Evolutionary conservation across 805 yeast species (phyloP).

Genomic region (Clavispora santaluciae): DNA sequence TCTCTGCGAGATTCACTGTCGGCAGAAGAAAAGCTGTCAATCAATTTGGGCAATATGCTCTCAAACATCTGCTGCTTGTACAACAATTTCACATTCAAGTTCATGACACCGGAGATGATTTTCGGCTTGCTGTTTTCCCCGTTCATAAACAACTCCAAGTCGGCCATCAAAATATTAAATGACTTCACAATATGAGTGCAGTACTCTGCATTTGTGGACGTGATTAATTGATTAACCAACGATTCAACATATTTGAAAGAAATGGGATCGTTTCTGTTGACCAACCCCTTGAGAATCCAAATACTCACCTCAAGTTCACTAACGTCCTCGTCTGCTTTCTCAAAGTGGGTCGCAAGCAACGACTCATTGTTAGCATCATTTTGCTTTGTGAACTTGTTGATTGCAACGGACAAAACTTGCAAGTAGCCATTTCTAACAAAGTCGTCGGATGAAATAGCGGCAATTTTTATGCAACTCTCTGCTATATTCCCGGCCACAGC

Average conservation of each 20-base stretch:
- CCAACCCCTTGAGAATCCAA: conserved; percentile 72
- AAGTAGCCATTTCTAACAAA: conserved; percentile 50
- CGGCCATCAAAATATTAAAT: conserved; percentile 63
- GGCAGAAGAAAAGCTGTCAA: conserved; percentile 35
- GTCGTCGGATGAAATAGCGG: conserved; percentile 13
- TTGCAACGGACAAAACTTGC: conserved; percentile 48
- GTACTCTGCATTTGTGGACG: conserved; percentile 24
- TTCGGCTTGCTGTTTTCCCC: conserved; percentile 24
- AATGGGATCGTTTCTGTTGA: conserved; percentile 48
- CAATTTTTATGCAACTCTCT: background rate
- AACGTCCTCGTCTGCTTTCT: conserved; percentile 3
- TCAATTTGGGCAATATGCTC: conserved; percentile 50
- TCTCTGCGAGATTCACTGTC: conserved; percentile 30
- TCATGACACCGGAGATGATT: conserved; percentile 41
- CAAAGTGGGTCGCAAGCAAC: conserved; percentile 2
- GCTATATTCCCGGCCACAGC: conserved; percentile 12
- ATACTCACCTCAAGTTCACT: conserved; percentile 47
- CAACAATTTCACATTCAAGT: conserved; percentile 58
- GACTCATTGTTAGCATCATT: conserved; percentile 9
- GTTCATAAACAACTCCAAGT: conserved; percentile 55
- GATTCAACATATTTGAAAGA: conserved; percentile 23
- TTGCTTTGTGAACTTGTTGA: conserved; percentile 39
- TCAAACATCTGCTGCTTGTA: conserved; percentile 81
- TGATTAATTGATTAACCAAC: conserved; percentile 21
- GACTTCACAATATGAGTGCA: conserved; percentile 40